Percentiles rank a stretch among this genome's conserved stretches.
Evolutionary conservation across 2,329 filamentous ascomycete genomes (phyloP).

Genomic region (Fusarium sublunatum): DNA sequence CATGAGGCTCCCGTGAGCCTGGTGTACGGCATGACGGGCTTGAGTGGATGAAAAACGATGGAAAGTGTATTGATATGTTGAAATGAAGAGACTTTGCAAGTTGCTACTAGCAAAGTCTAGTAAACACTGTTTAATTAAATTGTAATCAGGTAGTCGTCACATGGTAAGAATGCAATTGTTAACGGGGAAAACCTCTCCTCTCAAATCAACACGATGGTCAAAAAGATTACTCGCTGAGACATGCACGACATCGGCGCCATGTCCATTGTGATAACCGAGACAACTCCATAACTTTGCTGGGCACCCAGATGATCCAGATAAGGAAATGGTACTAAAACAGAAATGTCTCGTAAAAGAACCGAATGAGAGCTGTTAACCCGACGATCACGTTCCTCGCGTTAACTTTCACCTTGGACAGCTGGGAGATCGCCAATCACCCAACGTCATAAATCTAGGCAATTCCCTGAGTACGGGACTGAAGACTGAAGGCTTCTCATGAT

Average conservation of each 20-base stretch:
- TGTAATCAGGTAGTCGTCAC: constrained; percentile 30
- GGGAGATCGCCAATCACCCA: constrained; percentile 2
- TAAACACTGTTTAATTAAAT: constrained; percentile 8
- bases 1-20: background rate
- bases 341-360: constrained; percentile 2
- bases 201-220: background rate
- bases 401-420: constrained; percentile 1
- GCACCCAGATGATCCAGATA: background rate
- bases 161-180: constrained; percentile 18
- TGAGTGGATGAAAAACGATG: background rate
- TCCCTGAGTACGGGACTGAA: background rate
- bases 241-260: background rate
- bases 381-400: constrained; percentile 31
- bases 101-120: background rate
- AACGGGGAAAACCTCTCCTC: constrained; percentile 1
- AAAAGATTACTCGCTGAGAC: background rate
- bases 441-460: constrained; percentile 17
- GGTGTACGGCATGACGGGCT: background rate
- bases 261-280: constrained; percentile 22
- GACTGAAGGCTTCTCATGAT: constrained; percentile 3
- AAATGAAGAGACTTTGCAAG: constrained; percentile 7
- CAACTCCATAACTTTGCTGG: constrained; percentile 6
- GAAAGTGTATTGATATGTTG: constrained; percentile 10
- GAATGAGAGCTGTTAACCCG: constrained; percentile 11
- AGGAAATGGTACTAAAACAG: constrained; percentile 3